Percentiles rank a stretch among this genome's conserved stretches.
Conservation (phyloP, 2,329 filamentous ascomycete species). For the Calonectria multiphialidica region DNA sequence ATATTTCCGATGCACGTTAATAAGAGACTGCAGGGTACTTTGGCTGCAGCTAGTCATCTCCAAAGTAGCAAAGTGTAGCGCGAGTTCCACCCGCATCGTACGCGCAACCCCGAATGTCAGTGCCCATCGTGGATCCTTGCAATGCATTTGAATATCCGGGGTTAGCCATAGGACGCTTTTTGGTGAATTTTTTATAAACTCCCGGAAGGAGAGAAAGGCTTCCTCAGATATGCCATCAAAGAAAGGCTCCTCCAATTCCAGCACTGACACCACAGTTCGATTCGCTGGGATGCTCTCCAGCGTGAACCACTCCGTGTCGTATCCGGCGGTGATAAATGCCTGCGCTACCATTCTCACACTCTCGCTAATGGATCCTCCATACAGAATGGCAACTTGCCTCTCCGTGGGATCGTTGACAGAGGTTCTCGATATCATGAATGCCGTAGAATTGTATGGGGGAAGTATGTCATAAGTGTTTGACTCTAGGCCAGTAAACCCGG, state of each 20-base stretch:
- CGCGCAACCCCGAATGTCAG: background rate
- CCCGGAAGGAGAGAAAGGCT: background rate
- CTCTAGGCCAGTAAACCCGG: background rate
- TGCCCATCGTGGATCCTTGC: background rate
- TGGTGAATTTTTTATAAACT: background rate
- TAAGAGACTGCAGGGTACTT: background rate
- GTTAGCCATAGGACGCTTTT: background rate
- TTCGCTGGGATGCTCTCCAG: background rate
- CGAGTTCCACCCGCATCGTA: background rate
- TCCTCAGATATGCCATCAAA: background rate
- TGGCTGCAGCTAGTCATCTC: background rate
- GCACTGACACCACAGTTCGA: background rate
- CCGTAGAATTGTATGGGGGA: background rate
- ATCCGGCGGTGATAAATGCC: background rate
- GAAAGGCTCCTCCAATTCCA: background rate
- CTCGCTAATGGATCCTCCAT: background rate
- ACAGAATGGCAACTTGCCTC: background rate
- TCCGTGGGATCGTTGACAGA: background rate
- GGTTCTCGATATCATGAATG: background rate
- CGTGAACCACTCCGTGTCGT: background rate
- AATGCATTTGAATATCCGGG: background rate
- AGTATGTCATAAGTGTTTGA: background rate
- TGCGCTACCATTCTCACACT: background rate
- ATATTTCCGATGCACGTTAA: background rate
- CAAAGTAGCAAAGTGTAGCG: background rate